Evolutionary conservation across 352 stramenopile genomes (phyloP), one percentile per base, ranked within the genome.

Genomic region (Phytophthora pinifolia): DNA sequence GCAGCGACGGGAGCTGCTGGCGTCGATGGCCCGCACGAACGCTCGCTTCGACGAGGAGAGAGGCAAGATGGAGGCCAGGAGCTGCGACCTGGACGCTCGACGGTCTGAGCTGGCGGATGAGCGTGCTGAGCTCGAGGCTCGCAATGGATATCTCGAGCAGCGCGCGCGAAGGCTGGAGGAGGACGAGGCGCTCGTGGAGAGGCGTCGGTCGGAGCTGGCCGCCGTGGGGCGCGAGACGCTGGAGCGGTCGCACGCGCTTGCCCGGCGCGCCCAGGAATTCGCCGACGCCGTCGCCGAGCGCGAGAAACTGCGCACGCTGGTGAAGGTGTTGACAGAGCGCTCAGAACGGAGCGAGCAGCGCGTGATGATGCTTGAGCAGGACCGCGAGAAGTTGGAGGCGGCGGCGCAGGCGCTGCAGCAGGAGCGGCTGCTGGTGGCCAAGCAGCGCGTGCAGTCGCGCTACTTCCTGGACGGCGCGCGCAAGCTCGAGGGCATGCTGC

Each of bases 391-490:
- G 17, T 54, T 94, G 22, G 77, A 89, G 25, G 67, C 76, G 17
- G 67, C 77, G 2, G 61, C 71, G 12, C 59, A 68, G 18, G 71
- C 84, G 41, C 62, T 94, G 36, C 74, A 91, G 48, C 81, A 83
- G 17, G 83, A 94, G 58, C 71, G 77, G 6, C 59, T 92, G 10
- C 38, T 80, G 44, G 68, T 92, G 15, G 77, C 78, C 32, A 89
- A 85, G 54, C 79, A 90, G 62, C 83, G 80, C 35, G 57, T 86
- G 58, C 74, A 94, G 61, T 91, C 81, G 50, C 77, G 81, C 17
- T 76, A 89, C 46, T 77, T 94, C 44, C 58, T 92, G 15, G 74
- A 92, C 45, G 74, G 78, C 38, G 76, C 83, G 18, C 70, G 72
- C 31, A 84, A 86, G 30, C 69, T 88, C 14, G 79, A 88, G 61